Evolutionary conservation across 495 filamentous ascomycete species (phyloP).

Genomic region (Lophium mytilinum): DNA sequence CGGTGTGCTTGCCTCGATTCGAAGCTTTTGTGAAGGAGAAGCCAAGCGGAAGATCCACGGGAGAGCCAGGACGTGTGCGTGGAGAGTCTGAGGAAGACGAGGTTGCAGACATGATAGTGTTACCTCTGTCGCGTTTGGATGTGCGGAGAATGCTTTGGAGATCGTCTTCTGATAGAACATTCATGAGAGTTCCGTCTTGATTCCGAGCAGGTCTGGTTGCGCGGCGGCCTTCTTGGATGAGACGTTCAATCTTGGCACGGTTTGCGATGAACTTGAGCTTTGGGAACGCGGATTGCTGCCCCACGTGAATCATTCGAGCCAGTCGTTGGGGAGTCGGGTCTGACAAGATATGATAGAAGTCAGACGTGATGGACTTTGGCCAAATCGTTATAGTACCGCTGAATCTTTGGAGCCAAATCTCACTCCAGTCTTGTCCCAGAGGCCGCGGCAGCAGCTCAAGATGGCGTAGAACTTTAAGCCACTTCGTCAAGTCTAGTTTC

Average conservation of each 20-base stretch:
- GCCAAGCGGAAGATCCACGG: constrained; percentile 8
- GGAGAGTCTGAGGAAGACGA: constrained; percentile 7
- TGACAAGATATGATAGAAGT: constrained; percentile 79
- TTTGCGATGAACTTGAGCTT: constrained; percentile 88
- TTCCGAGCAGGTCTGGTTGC: constrained; percentile 36
- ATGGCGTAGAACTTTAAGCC: constrained; percentile 87
- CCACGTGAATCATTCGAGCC: constrained; percentile 78
- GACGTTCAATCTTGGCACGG: constrained; percentile 68
- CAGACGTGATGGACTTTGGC: constrained; percentile 64
- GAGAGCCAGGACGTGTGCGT: constrained; percentile 11
- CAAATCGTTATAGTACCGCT: constrained; percentile 93
- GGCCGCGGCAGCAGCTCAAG: constrained; percentile 84
- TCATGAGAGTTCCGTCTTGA: constrained; percentile 9
- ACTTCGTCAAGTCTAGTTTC: constrained; percentile 91
- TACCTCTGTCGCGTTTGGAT: constrained; percentile 1
- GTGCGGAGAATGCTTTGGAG: constrained; percentile 17
- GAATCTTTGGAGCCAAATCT: constrained; percentile 93
- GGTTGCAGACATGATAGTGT: constrained; percentile 7
- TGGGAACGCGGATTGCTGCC: constrained; percentile 78
- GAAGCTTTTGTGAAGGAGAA: constrained; percentile 12
- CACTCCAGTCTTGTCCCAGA: constrained; percentile 91
- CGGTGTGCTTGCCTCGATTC: neutral
- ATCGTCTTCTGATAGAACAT: constrained; percentile 31
- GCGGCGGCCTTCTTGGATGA: constrained; percentile 67
- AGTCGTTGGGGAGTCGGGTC: constrained; percentile 70